Conservation (phyloP, 768 basidiomycete genomes). For the Boletus barrowsii region DNA sequence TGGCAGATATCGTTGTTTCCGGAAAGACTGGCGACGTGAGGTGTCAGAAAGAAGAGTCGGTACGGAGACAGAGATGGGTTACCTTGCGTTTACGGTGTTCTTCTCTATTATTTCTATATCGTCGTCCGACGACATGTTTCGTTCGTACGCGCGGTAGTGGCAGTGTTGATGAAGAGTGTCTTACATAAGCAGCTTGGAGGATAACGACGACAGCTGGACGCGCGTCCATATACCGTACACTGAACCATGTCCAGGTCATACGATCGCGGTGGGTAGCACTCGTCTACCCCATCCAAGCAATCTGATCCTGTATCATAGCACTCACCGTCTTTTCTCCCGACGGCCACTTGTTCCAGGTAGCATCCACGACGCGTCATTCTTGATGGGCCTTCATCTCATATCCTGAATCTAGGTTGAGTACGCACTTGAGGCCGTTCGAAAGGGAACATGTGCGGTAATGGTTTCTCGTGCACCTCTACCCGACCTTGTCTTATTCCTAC, state of each 20-base stretch:
- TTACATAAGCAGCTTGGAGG: slow-evolving; percentile 25
- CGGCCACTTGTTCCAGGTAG: slow-evolving; percentile 96
- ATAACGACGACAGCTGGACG: slow-evolving; percentile 33
- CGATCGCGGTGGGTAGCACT: slow-evolving; percentile 81
- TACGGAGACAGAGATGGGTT: neutral
- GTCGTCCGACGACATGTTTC: slow-evolving; percentile 3
- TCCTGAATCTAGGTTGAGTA: slow-evolving; percentile 82
- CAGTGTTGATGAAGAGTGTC: neutral
- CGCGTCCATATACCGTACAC: slow-evolving; percentile 41
- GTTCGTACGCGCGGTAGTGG: slow-evolving; percentile 2
- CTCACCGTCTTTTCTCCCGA: slow-evolving; percentile 98
- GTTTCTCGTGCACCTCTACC: neutral
- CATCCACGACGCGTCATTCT: slow-evolving; percentile 28
- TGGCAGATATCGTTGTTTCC: slow-evolving; percentile 40
- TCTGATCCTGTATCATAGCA: slow-evolving; percentile 46
- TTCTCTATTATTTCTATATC: slow-evolving; percentile 26
- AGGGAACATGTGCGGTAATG: slow-evolving; percentile 93
- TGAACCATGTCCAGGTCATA: slow-evolving; percentile 84
- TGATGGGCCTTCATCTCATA: slow-evolving; percentile 9
- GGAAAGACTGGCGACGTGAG: slow-evolving; percentile 3
- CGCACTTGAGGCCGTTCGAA: slow-evolving; percentile 94
- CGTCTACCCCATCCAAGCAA: neutral
- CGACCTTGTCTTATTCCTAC: slow-evolving; percentile 3
- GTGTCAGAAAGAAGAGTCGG: neutral
- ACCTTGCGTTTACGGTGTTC: slow-evolving; percentile 10